These are phyloP conservation scores for Mortierella sp. DNA, from an alignment of 371 early-diverging fungal species.

Conservation along the genomic window DNA sequence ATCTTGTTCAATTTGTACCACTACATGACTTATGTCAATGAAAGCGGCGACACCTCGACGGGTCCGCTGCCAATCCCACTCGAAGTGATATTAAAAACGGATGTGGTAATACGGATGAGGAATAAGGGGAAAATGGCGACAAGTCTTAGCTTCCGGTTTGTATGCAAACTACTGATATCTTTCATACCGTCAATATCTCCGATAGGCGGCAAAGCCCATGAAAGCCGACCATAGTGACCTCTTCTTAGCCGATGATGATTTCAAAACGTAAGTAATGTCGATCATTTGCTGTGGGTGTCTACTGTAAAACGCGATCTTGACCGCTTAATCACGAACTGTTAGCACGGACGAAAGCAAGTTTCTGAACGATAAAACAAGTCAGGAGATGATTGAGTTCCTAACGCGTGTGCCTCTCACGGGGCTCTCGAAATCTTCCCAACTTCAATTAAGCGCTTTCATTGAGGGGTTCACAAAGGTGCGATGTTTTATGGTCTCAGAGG, in stretches of 20 bases:
- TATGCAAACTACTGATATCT: no score
- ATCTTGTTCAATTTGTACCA: slow-evolving; percentile 63
- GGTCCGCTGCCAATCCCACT: slow-evolving; percentile 63
- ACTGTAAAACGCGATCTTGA: neutral
- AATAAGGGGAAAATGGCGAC: no score
- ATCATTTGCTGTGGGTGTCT: neutral
- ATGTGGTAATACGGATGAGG: slow-evolving; percentile 58
- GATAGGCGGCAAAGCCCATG: slow-evolving; percentile 39
- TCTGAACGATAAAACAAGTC: slow-evolving; percentile 51
- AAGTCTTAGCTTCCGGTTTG: no score
- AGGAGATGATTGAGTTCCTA: slow-evolving; percentile 52
- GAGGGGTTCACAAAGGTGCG: slow-evolving; percentile 33
- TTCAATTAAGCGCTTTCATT: slow-evolving; percentile 42
- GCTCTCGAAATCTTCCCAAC: slow-evolving; percentile 39
- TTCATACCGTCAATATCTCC: no score
- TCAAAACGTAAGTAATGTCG: slow-evolving; percentile 18
- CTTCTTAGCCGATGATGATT: slow-evolving; percentile 27
- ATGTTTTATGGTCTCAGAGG: no score
- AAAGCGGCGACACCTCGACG: slow-evolving; percentile 55
- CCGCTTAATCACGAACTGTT: slow-evolving; percentile 6
- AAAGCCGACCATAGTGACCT: slow-evolving; percentile 33
- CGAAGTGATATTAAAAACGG: slow-evolving; percentile 63
- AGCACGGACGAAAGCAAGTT: slow-evolving; percentile 57
- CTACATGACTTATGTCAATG: slow-evolving; percentile 63
- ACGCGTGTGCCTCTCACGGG: slow-evolving; percentile 40